Base-by-base conservation (phyloP, 2,329 filamentous ascomycete species). In the Beauveria scarabaeidicola region DNA sequence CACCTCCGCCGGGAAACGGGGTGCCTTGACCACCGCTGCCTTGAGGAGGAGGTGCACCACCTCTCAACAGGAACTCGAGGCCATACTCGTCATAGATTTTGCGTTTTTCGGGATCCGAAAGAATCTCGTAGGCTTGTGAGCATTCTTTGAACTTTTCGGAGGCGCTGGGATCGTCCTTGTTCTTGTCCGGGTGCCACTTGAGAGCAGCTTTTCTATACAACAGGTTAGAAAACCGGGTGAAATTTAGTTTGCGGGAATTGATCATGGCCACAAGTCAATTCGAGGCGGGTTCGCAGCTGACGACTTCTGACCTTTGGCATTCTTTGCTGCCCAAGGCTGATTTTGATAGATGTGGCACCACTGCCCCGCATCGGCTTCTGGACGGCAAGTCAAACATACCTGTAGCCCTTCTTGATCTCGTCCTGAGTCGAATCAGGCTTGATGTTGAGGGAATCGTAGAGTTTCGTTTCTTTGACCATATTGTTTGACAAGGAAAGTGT, bases 101-200 rank as follows among this genome's bases (percentile, higher is more conserved):
- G 69, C 94, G 88, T 77, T 97, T 99, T 72, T 97, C 92, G 62
- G 93, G 92, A 69, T 99, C 94, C 63, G 91, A 96, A 3, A 99
- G 86, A 67, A 99, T 96, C 77, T 99, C 94, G 78, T 97, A 99
- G 60, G 94, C 94, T 77, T 97, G 92, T 1, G 91, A 96, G 64
- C 91, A 89, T 73, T 97, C 94, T 77, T 99, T 99, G 81, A 99
- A 99, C 75, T 93, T 97, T 72, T 97, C 94, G 62, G 85, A 80
- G 9, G 93, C 90, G 56, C 85, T 77, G 32, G 91, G 86, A 67
- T 93, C 91, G 76, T 96, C 87, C 74, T 92, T 92, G 81, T 97
- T 99, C 81, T 97, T 99, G 80, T 99, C 94, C 7, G 94, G 94
- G 71, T 99, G 94, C 76, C 86, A 92, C 77, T 92, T 95, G 72